Evolutionary conservation across 139 green algal genomes (phyloP).

Genomic region (Micromonas commoda): DNA sequence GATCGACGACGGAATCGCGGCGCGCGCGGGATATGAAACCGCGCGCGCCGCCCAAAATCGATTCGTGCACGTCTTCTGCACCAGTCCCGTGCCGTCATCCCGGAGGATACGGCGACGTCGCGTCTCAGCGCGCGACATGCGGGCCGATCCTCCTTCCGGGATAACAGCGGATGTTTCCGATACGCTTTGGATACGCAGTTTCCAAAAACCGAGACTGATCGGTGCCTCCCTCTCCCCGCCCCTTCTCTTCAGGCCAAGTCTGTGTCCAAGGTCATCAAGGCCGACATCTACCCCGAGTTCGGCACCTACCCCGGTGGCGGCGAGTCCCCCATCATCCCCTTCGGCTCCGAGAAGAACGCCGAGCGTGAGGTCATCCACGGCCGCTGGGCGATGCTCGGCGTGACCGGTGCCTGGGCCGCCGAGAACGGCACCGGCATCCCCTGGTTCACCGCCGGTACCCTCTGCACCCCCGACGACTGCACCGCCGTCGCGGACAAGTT

Average conservation of each 20-base stretch:
- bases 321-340: slow-evolving; percentile 32
- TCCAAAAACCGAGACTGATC: slow-evolving; percentile 16
- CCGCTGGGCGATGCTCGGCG: slow-evolving; percentile 80
- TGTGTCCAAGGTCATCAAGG: slow-evolving; percentile 19
- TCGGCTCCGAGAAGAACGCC: slow-evolving; percentile 33
- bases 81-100: no score
- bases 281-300: slow-evolving; percentile 33
- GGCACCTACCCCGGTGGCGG: slow-evolving; percentile 30
- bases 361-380: slow-evolving; percentile 58
- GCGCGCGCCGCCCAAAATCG: no score
- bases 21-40: no score
- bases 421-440: slow-evolving; percentile 35
- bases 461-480: slow-evolving; percentile 36
- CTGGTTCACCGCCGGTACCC: slow-evolving; percentile 31
- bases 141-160: no score
- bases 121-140: no score
- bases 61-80: no score
- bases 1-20: no score
- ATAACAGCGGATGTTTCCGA: no score
- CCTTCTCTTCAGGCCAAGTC: slow-evolving; percentile 10
- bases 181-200: no score
- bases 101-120: no score
- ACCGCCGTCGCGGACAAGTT: slow-evolving; percentile 31
- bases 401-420: slow-evolving; percentile 51
- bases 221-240: slow-evolving; percentile 5